Percentiles rank a stretch among this genome's conserved stretches.
These are phyloP conservation scores for Mortierella hygrophila DNA, from an alignment of 192 early-diverging fungal genomes.

Conservation along the genomic window DNA sequence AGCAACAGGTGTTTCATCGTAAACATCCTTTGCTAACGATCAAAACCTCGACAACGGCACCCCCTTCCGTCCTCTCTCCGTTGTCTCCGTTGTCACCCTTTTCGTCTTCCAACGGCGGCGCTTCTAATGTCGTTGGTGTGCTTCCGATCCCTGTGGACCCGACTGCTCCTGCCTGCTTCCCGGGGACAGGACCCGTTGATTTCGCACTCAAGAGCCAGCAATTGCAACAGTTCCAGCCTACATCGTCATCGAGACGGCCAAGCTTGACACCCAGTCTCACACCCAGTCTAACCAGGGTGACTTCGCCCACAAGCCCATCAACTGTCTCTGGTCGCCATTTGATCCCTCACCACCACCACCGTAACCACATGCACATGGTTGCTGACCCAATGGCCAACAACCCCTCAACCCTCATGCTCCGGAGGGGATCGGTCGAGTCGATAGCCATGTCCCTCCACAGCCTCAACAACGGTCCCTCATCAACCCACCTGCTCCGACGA, in stretches of 20 bases:
- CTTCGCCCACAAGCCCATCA: neutral
- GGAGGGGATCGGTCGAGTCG: neutral
- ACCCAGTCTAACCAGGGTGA: neutral
- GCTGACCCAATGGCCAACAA: neutral
- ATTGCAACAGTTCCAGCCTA: conserved; percentile 28
- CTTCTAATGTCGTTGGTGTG: neutral
- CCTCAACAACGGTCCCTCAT: neutral
- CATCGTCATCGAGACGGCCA: conserved; percentile 8
- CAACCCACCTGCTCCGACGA: neutral
- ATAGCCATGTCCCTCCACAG: neutral
- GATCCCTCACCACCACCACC: conserved; percentile 34
- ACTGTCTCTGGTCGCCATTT: conserved; percentile 12
- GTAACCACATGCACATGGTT: neutral
- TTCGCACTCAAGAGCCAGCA: conserved; percentile 31
- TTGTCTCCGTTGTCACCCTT: neutral
- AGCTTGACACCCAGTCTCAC: neutral
- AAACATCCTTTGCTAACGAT: conserved; percentile 2
- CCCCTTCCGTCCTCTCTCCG: neutral
- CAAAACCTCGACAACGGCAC: neutral
- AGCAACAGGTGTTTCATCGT: conserved; percentile 5
- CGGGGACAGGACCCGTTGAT: conserved; percentile 28
- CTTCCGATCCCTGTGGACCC: neutral
- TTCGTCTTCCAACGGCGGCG: neutral
- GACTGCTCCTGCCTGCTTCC: conserved; percentile 38
- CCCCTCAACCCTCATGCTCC: neutral